Evolutionary conservation across 139 green algal species (phyloP).

Genomic region (Raphidocelis subcapitata): DNA sequence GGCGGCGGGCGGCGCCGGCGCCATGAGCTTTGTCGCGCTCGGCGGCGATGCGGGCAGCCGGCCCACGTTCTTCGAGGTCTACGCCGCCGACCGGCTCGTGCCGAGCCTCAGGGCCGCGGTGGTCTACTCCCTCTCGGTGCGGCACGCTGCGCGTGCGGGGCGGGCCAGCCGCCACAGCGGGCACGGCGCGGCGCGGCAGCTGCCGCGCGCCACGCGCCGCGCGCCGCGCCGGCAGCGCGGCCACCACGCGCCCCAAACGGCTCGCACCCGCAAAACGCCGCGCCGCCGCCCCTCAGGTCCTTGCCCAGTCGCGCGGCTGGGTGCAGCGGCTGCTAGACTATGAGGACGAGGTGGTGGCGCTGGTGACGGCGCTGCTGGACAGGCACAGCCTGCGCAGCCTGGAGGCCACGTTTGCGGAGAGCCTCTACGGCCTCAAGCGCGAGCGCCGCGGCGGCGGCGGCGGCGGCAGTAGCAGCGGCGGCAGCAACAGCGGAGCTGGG

Average conservation of each 20-base stretch:
- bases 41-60: slow-evolving; percentile 53
- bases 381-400: slow-evolving; percentile 46
- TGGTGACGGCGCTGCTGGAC: slow-evolving; percentile 65
- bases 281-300: slow-evolving; percentile 46
- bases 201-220: too few species aligned
- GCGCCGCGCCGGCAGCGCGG: background rate
- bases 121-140: slow-evolving; percentile 77
- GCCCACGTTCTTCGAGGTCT: slow-evolving; percentile 87
- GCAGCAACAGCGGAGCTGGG: background rate
- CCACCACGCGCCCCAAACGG: background rate
- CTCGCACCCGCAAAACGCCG: background rate
- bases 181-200: background rate
- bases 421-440: slow-evolving; percentile 73
- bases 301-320: slow-evolving; percentile 57
- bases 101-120: slow-evolving; percentile 69
- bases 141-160: too few species aligned
- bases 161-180: too few species aligned
- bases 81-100: slow-evolving; percentile 80
- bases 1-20: too few species aligned
- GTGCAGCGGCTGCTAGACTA: slow-evolving; percentile 62
- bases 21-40: slow-evolving; percentile 77
- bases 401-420: slow-evolving; percentile 77
- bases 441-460: background rate
- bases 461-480: background rate
- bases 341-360: slow-evolving; percentile 80